Evolutionary conservation across 305 asterid species (phyloP).

Genomic region (Plantago coronopus): DNA sequence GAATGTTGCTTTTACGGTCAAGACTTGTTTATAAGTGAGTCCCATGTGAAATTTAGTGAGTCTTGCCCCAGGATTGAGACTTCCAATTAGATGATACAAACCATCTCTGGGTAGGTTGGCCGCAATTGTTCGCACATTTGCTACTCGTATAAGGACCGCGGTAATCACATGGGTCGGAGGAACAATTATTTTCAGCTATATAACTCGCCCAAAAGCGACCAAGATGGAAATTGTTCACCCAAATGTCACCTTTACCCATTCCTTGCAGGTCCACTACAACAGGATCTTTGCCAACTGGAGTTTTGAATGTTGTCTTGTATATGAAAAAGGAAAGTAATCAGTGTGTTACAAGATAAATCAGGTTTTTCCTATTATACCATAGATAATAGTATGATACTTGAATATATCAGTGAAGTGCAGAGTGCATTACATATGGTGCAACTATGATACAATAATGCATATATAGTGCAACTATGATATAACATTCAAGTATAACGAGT

Average conservation of each 20-base stretch:
- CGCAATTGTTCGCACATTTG: conserved; percentile 35
- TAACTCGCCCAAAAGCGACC: conserved; percentile 36
- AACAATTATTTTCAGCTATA: conserved; percentile 11
- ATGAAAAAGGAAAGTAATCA: background rate
- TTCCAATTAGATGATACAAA: background rate
- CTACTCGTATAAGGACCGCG: conserved; percentile 20
- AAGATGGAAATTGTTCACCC: conserved; percentile 29
- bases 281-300: conserved; percentile 31
- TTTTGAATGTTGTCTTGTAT: conserved; percentile 43
- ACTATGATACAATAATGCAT: no score
- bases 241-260: conserved; percentile 26
- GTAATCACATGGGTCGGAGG: conserved; percentile 29
- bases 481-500: no score
- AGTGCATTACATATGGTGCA: no score
- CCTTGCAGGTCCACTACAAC: conserved; percentile 32
- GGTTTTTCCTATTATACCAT: no score
- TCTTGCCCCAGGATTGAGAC: no score
- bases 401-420: no score
- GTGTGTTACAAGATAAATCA: background rate
- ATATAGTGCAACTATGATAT: no score
- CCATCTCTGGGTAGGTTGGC: conserved; percentile 40
- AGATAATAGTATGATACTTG: no score
- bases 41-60: no score
- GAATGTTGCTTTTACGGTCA: no score
- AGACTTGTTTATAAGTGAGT: no score